Base-by-base conservation (phyloP, 805 yeast genomes). In the Nakazawaea ishiwadae region DNA sequence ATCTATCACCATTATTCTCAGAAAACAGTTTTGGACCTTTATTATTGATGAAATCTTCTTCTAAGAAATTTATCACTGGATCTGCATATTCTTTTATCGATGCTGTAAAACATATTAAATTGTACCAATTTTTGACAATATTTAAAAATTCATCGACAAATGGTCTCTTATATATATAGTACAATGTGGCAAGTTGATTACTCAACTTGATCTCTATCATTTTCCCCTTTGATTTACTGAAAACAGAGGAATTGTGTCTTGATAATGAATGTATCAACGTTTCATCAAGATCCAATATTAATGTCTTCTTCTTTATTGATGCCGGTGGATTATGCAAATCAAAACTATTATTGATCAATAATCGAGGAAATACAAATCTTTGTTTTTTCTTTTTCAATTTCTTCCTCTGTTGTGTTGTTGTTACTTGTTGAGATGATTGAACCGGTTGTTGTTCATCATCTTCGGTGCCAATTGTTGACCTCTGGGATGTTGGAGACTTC, bases 41-140 rank as follows among this genome's bases (percentile, higher is more conserved):
- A 41, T 56, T 58, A 32, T 51, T 56, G 11, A 52, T 34, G 19
- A 55, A 64, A 42, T 82, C 86, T 52, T 73, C 70, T 58, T 91
- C 98, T 16, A 91, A 68, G 80, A 90, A 86, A 61, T 91, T 91
- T 39, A 93, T 86, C 38, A 93, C 95, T 0, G 99, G 98, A 55
- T 93, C 99, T 0, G 99, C 98, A 55, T 93, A 93, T 56, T 88
- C 96, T 59, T 81, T 78, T 47, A 93, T 90, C 30, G 95, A 84
- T 2, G 99, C 99, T 0, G 99, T 93, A 68, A 93, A 93, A 8
- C 95, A 79, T 24, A 89, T 90, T 32, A 93, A 66, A 51, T 88
- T 84, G 62, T 77, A 93, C 97, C 97, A 91, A 51, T 78, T 77
- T 39, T 82, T 69, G 7, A 89, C 93, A 46, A 81, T 81, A 45